Conservation (phyloP, 2,329 filamentous ascomycete genomes). For the Arthrobotrys conoides region DNA sequence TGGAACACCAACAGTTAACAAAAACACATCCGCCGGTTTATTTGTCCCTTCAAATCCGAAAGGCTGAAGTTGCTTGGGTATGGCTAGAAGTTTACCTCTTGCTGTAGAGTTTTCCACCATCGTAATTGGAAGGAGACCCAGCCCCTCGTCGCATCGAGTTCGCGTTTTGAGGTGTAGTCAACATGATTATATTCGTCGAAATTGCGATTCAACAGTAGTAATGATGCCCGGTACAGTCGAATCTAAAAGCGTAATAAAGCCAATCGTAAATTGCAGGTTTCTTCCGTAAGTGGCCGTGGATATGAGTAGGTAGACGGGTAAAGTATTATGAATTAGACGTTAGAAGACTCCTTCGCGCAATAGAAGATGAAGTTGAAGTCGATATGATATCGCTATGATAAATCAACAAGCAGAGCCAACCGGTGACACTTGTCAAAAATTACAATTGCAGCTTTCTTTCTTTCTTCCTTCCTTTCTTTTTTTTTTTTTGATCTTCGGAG, state of each 20-base stretch:
- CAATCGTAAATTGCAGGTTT: background rate
- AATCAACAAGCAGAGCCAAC: slow-evolving; percentile 55
- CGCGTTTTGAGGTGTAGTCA: slow-evolving; percentile 65
- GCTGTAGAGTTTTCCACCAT: slow-evolving; percentile 84
- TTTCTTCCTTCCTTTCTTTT: too few species aligned
- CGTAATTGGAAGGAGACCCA: slow-evolving; percentile 96
- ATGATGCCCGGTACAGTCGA: slow-evolving; percentile 53
- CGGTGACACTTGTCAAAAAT: slow-evolving; percentile 58
- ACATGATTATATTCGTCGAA: slow-evolving; percentile 61
- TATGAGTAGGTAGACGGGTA: slow-evolving; percentile 44
- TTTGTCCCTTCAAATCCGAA: slow-evolving; percentile 8
- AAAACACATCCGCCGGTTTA: background rate
- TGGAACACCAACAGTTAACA: background rate
- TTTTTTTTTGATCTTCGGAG: background rate
- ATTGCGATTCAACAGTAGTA: slow-evolving; percentile 54
- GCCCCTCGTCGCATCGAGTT: slow-evolving; percentile 81
- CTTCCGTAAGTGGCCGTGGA: too few species aligned
- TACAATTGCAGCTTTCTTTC: slow-evolving; percentile 51
- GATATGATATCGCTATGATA: slow-evolving; percentile 41
- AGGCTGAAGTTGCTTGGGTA: slow-evolving; percentile 62
- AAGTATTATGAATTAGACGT: slow-evolving; percentile 60
- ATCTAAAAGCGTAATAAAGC: slow-evolving; percentile 39
- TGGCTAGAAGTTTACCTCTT: slow-evolving; percentile 79
- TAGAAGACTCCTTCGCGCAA: slow-evolving; percentile 44
- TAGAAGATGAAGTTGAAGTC: slow-evolving; percentile 23